Base-by-base conservation (phyloP, 2,329 filamentous ascomycete genomes). In the Ceratocystis albifundus region DNA sequence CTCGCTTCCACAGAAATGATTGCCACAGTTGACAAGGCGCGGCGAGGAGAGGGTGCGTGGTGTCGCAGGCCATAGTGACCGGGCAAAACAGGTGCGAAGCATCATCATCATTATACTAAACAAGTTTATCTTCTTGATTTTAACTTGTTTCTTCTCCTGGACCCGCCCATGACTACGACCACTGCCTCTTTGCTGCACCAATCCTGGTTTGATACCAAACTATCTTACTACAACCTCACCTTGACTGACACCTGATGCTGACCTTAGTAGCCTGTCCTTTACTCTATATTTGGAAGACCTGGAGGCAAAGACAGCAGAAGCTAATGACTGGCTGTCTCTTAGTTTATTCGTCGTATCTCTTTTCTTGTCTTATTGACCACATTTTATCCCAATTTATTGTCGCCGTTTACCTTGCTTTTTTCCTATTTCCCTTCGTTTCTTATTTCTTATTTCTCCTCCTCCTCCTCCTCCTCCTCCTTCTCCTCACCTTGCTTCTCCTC, bases 171-270 rank as follows among this genome's bases (percentile, higher is more conserved):
- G 7, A 17, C 30, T 28, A 17, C n/a, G n/a, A n/a, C 10, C 15
- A 10, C 12, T 25, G 25, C 10, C 10, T 55, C 20, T 28, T 30
- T 7, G 6, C 25, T 7, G 6, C 25, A 6, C 6, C 10, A 2
- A 17, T 17, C 25, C 22, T 17, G 5, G 20, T 12, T 17, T 7
- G 12, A 7, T 17, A 5, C 22, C 7, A 17, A 32, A 12, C 22
- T 17, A 30, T 28, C 53, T 57, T 28, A 57, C 53, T 57, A 17
- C 10, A 57, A 57, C 53, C 22, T 57, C 53, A 50, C 48, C 48
- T 25, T 22, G 48, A 20, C 48, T 50, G 36, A 41, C 36, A 41
- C 36, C 10, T 32, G 10, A 30, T 28, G 25, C 53, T 57, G 22
- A 57, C 25, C 25, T 57, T 6, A 32, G 15, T 8, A 17, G 7